These are phyloP conservation scores for Aspergillus sp. DNA, from an alignment of 2,329 filamentous ascomycete genomes.

Conservation along the genomic window DNA sequence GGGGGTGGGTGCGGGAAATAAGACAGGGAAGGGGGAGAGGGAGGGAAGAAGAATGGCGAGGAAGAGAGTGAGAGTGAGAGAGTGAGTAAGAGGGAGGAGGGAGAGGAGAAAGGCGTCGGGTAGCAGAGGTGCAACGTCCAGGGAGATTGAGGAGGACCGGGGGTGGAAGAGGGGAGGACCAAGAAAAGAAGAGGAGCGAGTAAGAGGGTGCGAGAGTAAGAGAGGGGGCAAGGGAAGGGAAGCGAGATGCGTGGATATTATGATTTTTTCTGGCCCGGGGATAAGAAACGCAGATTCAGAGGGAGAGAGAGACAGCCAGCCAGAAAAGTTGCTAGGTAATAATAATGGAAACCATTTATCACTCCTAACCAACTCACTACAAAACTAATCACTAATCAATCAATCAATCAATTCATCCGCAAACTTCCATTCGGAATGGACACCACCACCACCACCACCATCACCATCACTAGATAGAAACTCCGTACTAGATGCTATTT, in stretches of 20 bases:
- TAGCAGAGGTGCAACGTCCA: constrained; percentile 15
- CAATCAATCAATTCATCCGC: background rate
- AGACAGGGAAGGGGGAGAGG: constrained; percentile 28
- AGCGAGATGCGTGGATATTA: constrained; percentile 22
- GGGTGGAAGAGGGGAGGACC: constrained; percentile 5
- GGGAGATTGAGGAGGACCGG: constrained; percentile 12
- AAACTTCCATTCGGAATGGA: background rate
- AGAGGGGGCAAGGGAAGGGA: constrained; percentile 17
- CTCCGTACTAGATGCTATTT: background rate
- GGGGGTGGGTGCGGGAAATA: constrained; percentile 27
- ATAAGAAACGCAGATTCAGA: constrained; percentile 15
- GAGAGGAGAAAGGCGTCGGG: constrained; percentile 10
- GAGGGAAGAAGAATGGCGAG: constrained; percentile 27
- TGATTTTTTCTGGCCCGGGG: constrained; percentile 23
- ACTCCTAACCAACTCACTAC: constrained; percentile 3
- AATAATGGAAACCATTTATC: constrained; percentile 17
- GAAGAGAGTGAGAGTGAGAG: constrained; percentile 24
- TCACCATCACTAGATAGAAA: background rate
- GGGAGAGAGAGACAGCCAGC: background rate
- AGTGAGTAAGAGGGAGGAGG: constrained; percentile 23
- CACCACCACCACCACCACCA: background rate
- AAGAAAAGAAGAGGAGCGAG: constrained; percentile 7
- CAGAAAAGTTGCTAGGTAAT: background rate
- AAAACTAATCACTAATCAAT: background rate
- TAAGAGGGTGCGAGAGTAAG: constrained; percentile 5